Evolutionary conservation across 2,329 filamentous ascomycete species (phyloP).

Genomic region (Penicillium janthinellum): DNA sequence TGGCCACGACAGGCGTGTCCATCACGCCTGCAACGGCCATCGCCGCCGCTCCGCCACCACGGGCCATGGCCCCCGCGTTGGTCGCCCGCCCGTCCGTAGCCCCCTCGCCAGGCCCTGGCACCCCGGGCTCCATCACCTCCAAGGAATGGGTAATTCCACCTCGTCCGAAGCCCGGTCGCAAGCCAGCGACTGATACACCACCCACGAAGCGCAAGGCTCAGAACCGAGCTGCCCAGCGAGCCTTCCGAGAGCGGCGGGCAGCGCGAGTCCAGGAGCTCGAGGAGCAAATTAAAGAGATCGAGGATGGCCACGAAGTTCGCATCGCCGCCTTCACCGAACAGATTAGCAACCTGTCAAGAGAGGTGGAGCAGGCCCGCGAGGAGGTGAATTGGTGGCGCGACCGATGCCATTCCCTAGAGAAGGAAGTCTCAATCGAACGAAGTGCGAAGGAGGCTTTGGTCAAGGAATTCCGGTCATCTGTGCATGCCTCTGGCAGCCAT

Average conservation of each 20-base stretch:
- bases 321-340: constrained; percentile 57
- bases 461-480: constrained; percentile 43
- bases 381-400: constrained; percentile 50
- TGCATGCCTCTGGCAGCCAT: constrained; percentile 21
- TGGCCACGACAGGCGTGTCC: constrained; percentile 44
- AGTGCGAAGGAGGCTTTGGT: constrained; percentile 47
- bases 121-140: constrained; percentile 64
- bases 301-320: constrained; percentile 50
- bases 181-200: constrained; percentile 89
- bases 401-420: constrained; percentile 64
- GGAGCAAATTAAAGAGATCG: constrained; percentile 52
- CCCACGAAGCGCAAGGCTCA: constrained; percentile 92
- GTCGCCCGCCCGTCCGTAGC: constrained; percentile 43
- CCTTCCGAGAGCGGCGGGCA: constrained; percentile 83
- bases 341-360: constrained; percentile 60
- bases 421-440: constrained; percentile 55
- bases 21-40: constrained; percentile 42
- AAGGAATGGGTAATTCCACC: constrained; percentile 87
- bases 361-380: constrained; percentile 66
- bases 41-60: constrained; percentile 27
- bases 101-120: constrained; percentile 41
- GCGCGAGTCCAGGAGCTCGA: constrained; percentile 74
- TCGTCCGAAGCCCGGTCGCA: constrained; percentile 84
- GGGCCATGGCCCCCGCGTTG: constrained; percentile 40
- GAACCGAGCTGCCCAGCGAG: constrained; percentile 87